phyloP scores from a whole-genome alignment of 371 early-diverging fungal genomes.

The Rhizomucor miehei region DNA sequence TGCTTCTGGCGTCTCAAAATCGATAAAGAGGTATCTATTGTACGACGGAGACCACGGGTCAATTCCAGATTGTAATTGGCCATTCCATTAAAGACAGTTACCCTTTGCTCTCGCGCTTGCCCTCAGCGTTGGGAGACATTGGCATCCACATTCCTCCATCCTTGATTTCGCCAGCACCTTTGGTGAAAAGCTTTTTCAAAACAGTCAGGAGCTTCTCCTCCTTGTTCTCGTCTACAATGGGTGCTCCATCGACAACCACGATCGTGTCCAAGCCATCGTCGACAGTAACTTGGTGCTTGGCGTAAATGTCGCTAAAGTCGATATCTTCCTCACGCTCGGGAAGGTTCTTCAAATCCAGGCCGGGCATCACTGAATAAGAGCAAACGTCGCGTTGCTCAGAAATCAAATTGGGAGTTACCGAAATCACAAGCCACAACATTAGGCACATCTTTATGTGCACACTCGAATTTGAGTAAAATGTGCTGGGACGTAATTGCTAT shows the following conservation, averaged over 20 bases:
- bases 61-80: neutral
- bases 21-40: slow-evolving; percentile 86
- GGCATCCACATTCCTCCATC: slow-evolving; percentile 90
- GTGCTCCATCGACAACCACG: slow-evolving; percentile 90
- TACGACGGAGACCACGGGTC: neutral
- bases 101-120: slow-evolving; percentile 81
- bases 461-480: no score
- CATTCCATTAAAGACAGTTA: slow-evolving; percentile 21
- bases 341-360: slow-evolving; percentile 53
- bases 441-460: no score
- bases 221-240: slow-evolving; percentile 86
- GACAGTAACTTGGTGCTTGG: slow-evolving; percentile 60
- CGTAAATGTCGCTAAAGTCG: slow-evolving; percentile 91
- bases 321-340: slow-evolving; percentile 70
- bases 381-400: no score
- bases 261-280: slow-evolving; percentile 82
- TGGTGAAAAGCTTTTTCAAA: slow-evolving; percentile 78
- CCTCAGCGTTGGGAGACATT: slow-evolving; percentile 65
- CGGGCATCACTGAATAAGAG: slow-evolving; percentile 25
- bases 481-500: no score
- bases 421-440: neutral
- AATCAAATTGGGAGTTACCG: no score
- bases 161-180: slow-evolving; percentile 75
- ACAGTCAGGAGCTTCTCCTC: slow-evolving; percentile 79
- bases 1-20: slow-evolving; percentile 85